A percentile compares a stretch with the other conserved stretches of the same genome.
These are phyloP conservation scores for Pulveroboletus ravenelii DNA, from an alignment of 768 basidiomycete genomes.

Conservation along the genomic window DNA sequence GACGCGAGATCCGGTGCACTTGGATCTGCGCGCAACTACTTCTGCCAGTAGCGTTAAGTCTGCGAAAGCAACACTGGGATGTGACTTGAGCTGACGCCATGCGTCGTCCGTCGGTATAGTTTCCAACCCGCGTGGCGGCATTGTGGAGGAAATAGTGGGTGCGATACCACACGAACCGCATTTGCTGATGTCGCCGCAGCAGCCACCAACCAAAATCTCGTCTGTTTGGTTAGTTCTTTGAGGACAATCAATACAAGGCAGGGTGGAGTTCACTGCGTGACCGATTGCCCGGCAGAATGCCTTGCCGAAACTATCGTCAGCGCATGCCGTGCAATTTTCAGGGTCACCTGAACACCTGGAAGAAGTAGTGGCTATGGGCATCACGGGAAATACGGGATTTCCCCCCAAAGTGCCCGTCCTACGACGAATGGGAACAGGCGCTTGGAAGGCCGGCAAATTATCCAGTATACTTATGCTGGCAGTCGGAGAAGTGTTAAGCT, in stretches of 20 bases:
- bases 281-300: slow-evolving; percentile 81
- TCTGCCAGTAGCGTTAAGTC: slow-evolving; percentile 82
- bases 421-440: slow-evolving; percentile 76
- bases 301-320: slow-evolving; percentile 80
- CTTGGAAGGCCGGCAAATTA: slow-evolving; percentile 74
- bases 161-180: slow-evolving; percentile 31
- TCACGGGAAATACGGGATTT: slow-evolving; percentile 54
- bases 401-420: slow-evolving; percentile 35
- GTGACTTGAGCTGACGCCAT: slow-evolving; percentile 80
- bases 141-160: slow-evolving; percentile 25
- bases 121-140: slow-evolving; percentile 30
- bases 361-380: slow-evolving; percentile 31
- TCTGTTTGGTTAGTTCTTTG: slow-evolving; percentile 28
- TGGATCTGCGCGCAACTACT: slow-evolving; percentile 80
- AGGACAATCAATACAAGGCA: slow-evolving; percentile 56
- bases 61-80: slow-evolving; percentile 83
- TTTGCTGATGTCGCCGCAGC: slow-evolving; percentile 35
- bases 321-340: slow-evolving; percentile 78
- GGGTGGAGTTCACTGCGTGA: slow-evolving; percentile 49
- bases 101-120: slow-evolving; percentile 78
- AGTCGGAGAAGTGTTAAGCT: slow-evolving; percentile 24
- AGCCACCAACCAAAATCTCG: slow-evolving; percentile 29
- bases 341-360: slow-evolving; percentile 79
- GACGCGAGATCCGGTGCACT: slow-evolving; percentile 68
- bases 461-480: slow-evolving; percentile 59